Conservation (phyloP, 305 asterid genomes). For the Nicotiana rustica region DNA sequence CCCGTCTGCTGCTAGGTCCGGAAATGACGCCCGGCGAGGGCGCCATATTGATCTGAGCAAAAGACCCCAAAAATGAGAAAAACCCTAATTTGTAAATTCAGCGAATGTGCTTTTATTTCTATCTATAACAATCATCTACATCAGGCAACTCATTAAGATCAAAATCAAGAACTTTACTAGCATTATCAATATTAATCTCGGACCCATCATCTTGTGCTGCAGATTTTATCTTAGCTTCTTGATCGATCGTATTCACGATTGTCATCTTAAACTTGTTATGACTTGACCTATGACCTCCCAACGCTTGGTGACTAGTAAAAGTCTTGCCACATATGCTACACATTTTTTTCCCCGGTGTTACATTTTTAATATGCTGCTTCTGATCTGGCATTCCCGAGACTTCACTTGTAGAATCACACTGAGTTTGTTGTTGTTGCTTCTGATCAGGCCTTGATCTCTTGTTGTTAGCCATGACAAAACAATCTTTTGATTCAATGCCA, state of each 20-base stretch:
- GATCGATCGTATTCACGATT: constrained; percentile 42
- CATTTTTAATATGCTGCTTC: background rate
- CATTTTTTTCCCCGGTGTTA: constrained; percentile 29
- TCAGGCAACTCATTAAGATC: constrained; percentile 60
- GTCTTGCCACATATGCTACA: constrained; percentile 49
- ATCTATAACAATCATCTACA: background rate
- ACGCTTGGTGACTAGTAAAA: constrained; percentile 52
- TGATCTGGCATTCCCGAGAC: too few relatives aligned
- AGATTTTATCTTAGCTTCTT: too few relatives aligned
- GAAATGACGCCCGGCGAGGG: too few relatives aligned
- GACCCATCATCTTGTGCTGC: too few relatives aligned
- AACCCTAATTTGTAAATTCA: background rate
- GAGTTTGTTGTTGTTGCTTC: background rate
- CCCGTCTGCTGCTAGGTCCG: too few relatives aligned
- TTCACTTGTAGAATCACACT: too few relatives aligned
- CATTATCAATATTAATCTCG: background rate
- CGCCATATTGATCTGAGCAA: constrained; percentile 14
- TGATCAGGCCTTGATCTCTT: background rate
- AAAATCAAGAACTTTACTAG: constrained; percentile 35
- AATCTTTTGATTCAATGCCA: background rate
- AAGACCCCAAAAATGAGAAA: background rate
- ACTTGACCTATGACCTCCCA: constrained; percentile 72
- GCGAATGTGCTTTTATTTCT: too few relatives aligned
- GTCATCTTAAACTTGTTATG: constrained; percentile 53
- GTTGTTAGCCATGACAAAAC: background rate